A percentile compares a stretch with the other conserved stretches of the same genome.
Evolutionary conservation across 306 rosid genomes (phyloP).

Genomic region (Fragaria vesca): DNA sequence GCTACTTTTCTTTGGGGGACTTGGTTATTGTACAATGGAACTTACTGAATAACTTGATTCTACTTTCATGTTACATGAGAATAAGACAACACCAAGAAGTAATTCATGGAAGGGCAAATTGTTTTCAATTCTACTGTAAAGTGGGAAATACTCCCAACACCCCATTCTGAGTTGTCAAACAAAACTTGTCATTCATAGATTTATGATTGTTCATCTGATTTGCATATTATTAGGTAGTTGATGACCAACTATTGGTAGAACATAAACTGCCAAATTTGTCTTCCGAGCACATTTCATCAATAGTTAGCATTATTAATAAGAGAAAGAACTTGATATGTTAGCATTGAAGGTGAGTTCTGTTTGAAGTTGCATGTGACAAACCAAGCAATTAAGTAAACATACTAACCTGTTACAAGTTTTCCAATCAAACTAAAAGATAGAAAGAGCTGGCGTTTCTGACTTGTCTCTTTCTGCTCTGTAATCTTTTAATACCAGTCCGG

Average conservation of each 20-base stretch:
- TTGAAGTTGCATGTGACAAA: slow-evolving; percentile 2
- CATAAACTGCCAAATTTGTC: neutral
- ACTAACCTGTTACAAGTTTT: slow-evolving; percentile 7
- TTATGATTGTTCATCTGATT: neutral
- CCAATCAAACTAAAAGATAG: slow-evolving; percentile 14
- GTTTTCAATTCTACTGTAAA: slow-evolving; percentile 4
- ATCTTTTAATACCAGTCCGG: slow-evolving; percentile 6
- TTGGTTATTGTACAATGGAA: neutral
- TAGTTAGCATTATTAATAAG: neutral
- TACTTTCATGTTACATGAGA: neutral
- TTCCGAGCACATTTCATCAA: neutral
- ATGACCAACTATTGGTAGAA: neutral
- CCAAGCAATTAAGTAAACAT: neutral
- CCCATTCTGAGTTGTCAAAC: neutral
- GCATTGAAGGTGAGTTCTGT: neutral
- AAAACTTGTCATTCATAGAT: neutral
- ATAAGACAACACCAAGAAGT: neutral
- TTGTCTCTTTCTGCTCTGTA: slow-evolving; percentile 34
- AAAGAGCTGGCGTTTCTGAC: slow-evolving; percentile 26
- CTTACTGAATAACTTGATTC: neutral
- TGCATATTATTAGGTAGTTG: neutral
- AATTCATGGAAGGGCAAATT: neutral
- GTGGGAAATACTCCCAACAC: neutral
- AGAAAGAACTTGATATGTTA: neutral
- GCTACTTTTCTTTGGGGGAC: neutral